Evolutionary conservation across 495 filamentous ascomycete species (phyloP), one percentile per base, ranked within the genome.

Genomic region (Penicillium egyptiacum): DNA sequence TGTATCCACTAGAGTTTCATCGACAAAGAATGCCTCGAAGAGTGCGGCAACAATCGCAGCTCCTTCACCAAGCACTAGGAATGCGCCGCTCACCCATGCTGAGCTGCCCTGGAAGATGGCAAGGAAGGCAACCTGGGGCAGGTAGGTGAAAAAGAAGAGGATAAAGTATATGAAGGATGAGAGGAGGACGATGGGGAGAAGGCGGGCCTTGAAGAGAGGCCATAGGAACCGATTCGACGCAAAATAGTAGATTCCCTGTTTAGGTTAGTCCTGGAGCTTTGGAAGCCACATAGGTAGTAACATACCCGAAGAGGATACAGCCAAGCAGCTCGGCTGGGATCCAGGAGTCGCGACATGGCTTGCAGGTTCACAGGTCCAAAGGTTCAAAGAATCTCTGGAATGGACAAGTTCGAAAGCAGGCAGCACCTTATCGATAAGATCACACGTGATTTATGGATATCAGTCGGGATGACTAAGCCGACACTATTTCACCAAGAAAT

Each of bases 11-110:
- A 86, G 76, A 1, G 85, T 86, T 61, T 87, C 81, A 58, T 88
- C 85, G 20, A 86, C 85, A 46, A 88, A 82, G 58, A 88, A 85
- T 1, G 83, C 83, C 67, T 88, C 86, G 58, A 88, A 88, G 7
- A 88, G 75, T 1, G 80, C 66, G 1, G 83, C 79, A 9, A 83
- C 78, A 23, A 88, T 81, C 0, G 81, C 83, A 0, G 81, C 77
- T 16, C 82, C 85, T 74, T 88, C 84, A 12, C 83, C 85, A n/a
- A 88, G 79, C 14, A 88, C 83, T 19, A 88, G 66, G 66, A 88
- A 79, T 14, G 81, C 81, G 40, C 77, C 86, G 66, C 81, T 88
- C 37, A 87, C 58, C 81, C 83, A 88, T 31, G 85, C 85, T 2
- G 77, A 73, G 5, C 54, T 63, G 5, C 80, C 77, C 63, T 87